Conservation (phyloP, 2,329 filamentous ascomycete species). For the Aureobasidium namibiae region DNA sequence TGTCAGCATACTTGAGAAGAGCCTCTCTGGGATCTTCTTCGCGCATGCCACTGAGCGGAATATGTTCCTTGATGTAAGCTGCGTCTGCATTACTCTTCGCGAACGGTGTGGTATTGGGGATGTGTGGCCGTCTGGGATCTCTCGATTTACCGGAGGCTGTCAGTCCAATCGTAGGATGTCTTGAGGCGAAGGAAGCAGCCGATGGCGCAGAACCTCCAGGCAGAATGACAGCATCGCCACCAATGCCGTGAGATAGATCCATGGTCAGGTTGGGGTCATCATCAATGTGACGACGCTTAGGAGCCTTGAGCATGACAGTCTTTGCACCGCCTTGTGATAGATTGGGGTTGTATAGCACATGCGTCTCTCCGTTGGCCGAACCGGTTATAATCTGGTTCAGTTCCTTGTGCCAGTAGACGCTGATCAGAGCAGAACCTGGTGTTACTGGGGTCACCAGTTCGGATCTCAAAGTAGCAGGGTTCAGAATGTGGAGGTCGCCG, state of each 20-base stretch:
- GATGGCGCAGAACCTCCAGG: slow-evolving; percentile 34
- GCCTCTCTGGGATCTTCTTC: slow-evolving; percentile 95
- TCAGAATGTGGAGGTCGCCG: slow-evolving; percentile 85
- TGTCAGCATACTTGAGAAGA: slow-evolving; percentile 86
- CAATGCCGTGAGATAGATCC: slow-evolving; percentile 71
- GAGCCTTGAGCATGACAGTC: slow-evolving; percentile 83
- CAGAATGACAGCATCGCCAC: slow-evolving; percentile 69
- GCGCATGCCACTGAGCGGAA: slow-evolving; percentile 83
- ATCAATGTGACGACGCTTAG: slow-evolving; percentile 91
- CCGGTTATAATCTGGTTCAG: slow-evolving; percentile 95
- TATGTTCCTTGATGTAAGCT: slow-evolving; percentile 77
- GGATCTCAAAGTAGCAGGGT: slow-evolving; percentile 78
- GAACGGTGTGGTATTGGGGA: slow-evolving; percentile 80
- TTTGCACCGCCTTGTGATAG: slow-evolving; percentile 74
- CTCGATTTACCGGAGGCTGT: slow-evolving; percentile 68
- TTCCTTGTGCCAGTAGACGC: slow-evolving; percentile 84
- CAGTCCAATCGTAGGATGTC: slow-evolving; percentile 63
- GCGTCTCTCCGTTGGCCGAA: slow-evolving; percentile 82
- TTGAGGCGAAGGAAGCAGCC: slow-evolving; percentile 43
- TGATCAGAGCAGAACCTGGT: slow-evolving; percentile 70
- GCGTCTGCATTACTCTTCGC: slow-evolving; percentile 84
- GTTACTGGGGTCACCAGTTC: slow-evolving; percentile 88
- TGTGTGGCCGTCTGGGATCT: slow-evolving; percentile 77
- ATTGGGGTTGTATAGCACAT: slow-evolving; percentile 83
- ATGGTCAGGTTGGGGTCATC: slow-evolving; percentile 84